These are phyloP conservation scores for Sarocladiaceae sp. DNA, from an alignment of 2,329 filamentous ascomycete genomes.

Conservation along the genomic window DNA sequence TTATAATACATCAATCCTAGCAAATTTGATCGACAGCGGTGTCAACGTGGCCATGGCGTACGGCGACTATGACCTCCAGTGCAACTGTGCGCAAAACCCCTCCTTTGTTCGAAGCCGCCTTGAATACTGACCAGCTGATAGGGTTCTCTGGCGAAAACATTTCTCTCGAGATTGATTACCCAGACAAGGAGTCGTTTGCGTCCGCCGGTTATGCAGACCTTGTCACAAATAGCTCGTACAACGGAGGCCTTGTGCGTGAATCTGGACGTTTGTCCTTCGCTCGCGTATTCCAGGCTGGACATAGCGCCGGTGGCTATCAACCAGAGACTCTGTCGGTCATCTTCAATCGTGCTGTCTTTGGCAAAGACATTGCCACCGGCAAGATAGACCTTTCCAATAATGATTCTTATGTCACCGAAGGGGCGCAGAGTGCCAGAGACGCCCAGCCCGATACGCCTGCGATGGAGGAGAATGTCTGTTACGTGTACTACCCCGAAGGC, in stretches of 20 bases:
- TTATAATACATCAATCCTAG: conserved; percentile 35
- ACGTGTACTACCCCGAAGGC: conserved; percentile 41
- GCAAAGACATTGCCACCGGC: conserved; percentile 49
- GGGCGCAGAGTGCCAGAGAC: conserved; percentile 47
- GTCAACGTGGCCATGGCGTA: conserved; percentile 68
- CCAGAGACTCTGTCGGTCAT: conserved; percentile 49
- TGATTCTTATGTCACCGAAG: conserved; percentile 23
- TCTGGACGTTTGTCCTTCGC: conserved; percentile 67
- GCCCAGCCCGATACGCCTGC: conserved; percentile 45
- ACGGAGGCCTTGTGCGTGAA: conserved; percentile 69
- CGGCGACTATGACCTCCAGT: conserved; percentile 55
- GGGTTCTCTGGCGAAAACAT: conserved; percentile 61
- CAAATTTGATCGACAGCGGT: conserved; percentile 52
- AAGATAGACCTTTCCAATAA: conserved; percentile 34
- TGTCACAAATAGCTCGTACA: conserved; percentile 58
- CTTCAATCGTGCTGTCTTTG: conserved; percentile 53
- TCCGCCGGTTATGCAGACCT: conserved; percentile 66
- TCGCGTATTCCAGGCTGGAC: conserved; percentile 59
- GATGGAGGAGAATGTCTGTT: conserved; percentile 50
- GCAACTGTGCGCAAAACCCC: conserved; percentile 46
- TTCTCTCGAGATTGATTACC: conserved; percentile 53
- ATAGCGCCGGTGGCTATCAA: conserved; percentile 55
- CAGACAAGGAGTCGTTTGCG: conserved; percentile 45
- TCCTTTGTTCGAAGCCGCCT: not conserved
- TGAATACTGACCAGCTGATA: not conserved